Percentiles rank a stretch among this genome's conserved stretches.
phyloP scores from a whole-genome alignment of 768 basidiomycete species.

The Kwoniella bestiolae region DNA sequence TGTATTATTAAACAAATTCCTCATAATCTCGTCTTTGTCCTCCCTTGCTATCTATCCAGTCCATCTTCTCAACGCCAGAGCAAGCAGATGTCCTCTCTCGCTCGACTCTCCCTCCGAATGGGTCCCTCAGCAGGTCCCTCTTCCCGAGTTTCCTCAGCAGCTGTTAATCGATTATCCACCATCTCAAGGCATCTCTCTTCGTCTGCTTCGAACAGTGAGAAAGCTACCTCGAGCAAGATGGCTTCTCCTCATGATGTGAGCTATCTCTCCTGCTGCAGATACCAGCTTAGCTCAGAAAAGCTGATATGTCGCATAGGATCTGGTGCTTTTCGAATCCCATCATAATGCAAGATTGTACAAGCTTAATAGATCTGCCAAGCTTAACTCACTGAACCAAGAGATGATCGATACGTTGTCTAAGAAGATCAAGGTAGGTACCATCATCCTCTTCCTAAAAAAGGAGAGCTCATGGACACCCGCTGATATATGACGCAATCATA shows the following conservation, averaged over 20 bases:
- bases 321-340: constrained; percentile 46
- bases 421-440: constrained; percentile 71
- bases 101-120: constrained; percentile 33
- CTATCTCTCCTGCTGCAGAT: neutral
- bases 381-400: constrained; percentile 77
- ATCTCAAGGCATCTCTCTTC: constrained; percentile 36
- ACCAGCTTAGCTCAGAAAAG: neutral
- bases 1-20: no score
- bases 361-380: constrained; percentile 77
- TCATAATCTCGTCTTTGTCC: neutral
- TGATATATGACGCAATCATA: neutral
- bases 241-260: constrained; percentile 21
- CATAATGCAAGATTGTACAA: constrained; percentile 65
- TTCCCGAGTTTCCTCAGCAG: constrained; percentile 4
- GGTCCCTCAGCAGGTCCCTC: constrained; percentile 23
- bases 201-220: neutral
- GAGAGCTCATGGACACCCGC: neutral
- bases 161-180: constrained; percentile 23
- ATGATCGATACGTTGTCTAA: constrained; percentile 76
- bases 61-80: neutral
- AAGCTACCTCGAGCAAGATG: constrained; percentile 20
- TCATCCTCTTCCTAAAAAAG: neutral
- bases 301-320: constrained; percentile 13
- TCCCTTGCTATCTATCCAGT: neutral
- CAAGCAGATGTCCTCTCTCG: constrained; percentile 25